Conservation (phyloP, 2,329 filamentous ascomycete species). For the Dothideomycetes sp. region DNA sequence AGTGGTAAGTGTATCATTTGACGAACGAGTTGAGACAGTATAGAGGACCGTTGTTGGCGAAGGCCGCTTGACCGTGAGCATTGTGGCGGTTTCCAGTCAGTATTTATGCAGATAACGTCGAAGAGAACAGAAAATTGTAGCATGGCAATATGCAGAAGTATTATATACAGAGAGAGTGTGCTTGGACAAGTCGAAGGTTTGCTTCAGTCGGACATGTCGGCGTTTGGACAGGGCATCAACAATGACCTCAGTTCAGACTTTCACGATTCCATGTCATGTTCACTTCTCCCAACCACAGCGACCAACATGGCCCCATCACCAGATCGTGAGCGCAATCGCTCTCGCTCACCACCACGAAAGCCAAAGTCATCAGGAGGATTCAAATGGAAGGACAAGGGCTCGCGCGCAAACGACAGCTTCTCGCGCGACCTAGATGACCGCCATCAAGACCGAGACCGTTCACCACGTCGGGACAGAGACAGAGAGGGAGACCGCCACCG, state of each 20-base stretch:
- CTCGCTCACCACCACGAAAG: constrained; percentile 24
- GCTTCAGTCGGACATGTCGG: constrained; percentile 1
- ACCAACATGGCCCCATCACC: constrained; percentile 4
- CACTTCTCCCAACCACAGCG: neutral
- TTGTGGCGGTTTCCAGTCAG: constrained; percentile 31
- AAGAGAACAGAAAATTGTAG: too few relatives aligned
- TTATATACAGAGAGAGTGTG: neutral
- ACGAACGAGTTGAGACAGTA: constrained; percentile 73
- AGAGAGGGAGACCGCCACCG: constrained; percentile 17
- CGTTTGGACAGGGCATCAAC: constrained; percentile 2
- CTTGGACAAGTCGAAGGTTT: neutral
- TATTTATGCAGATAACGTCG: too few relatives aligned
- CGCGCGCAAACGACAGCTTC: constrained; percentile 17
- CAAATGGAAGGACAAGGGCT: constrained; percentile 29
- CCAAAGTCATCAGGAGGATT: constrained; percentile 27
- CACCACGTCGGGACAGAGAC: constrained; percentile 21
- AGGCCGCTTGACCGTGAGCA: constrained; percentile 29
- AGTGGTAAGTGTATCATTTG: constrained; percentile 37
- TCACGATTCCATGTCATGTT: neutral
- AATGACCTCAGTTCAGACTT: neutral
- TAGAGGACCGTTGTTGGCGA: constrained; percentile 84
- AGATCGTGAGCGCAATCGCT: constrained; percentile 17
- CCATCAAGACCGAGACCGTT: constrained; percentile 27
- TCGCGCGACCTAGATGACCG: constrained; percentile 18
- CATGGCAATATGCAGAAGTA: neutral